These are phyloP conservation scores for Barnettozyma siamensis DNA, from an alignment of 805 yeast genomes.

Conservation along the genomic window DNA sequence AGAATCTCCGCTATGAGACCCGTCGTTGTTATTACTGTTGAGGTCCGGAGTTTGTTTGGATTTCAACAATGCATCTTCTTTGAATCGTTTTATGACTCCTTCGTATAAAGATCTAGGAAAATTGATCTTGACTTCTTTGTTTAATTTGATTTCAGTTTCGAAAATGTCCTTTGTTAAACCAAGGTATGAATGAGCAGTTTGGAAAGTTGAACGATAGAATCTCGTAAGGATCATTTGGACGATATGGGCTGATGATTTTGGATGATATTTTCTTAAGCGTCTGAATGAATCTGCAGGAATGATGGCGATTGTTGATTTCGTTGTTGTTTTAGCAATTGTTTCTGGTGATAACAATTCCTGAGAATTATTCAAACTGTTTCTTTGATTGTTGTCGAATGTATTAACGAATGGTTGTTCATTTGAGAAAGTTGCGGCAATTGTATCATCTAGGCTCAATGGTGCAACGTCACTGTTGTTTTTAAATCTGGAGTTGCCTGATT, in stretches of 20 bases:
- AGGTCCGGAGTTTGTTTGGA: background rate
- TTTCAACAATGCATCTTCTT: constrained; percentile 10
- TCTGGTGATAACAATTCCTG: constrained; percentile 8
- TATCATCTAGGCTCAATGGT: constrained; percentile 16
- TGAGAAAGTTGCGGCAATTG: background rate
- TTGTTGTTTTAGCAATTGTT: constrained; percentile 69
- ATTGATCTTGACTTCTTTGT: constrained; percentile 39
- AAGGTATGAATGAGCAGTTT: constrained; percentile 80
- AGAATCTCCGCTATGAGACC: background rate
- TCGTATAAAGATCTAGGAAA: constrained; percentile 65
- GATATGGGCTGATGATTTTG: constrained; percentile 87
- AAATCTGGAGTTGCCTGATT: background rate
- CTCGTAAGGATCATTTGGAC: constrained; percentile 88
- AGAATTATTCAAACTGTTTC: background rate
- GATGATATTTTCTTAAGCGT: constrained; percentile 65
- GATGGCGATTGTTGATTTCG: constrained; percentile 80
- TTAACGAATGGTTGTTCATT: background rate
- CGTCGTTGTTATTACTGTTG: background rate
- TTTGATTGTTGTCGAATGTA: background rate
- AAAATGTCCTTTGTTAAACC: constrained; percentile 80
- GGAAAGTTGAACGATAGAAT: constrained; percentile 84
- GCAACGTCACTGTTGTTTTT: constrained; percentile 13
- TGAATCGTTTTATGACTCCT: constrained; percentile 42
- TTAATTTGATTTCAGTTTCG: constrained; percentile 66
- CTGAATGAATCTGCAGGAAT: constrained; percentile 83